Evolutionary conservation across 805 yeast species (phyloP), one percentile per base, ranked within the genome.

Genomic region (Myxozyma vanderwaltii): DNA sequence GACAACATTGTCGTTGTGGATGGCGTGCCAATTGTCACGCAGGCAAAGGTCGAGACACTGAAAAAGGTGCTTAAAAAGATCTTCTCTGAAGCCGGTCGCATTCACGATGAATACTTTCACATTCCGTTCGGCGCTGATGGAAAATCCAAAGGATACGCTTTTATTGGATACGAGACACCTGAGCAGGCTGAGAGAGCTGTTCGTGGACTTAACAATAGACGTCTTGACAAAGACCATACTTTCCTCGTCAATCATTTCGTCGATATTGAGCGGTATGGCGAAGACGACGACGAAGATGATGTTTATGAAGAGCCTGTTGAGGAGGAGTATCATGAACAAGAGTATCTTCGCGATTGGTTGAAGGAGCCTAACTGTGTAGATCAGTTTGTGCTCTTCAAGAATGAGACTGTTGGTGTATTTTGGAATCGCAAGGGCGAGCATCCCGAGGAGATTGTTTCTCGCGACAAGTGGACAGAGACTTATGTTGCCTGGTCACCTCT

Each of bases 1-100:
- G 96, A 89, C 70, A 82, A 82, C 69, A 91, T 83, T 71, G 84
- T 92, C 58, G 88, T 92, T 31, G 87, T 90, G 52, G 97, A 91
- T 72, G 99, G 99, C 49, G 91, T 96, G 10, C 99, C 99, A 67
- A 79, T 90, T 63, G 96, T 96, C 26, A 96, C 97, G 59, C 96
- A 86, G 72, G 74, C 89, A 54, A 94, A 94, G 76, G 88, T 85
- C 52, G 88, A 90, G 56, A 84, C 88, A 59, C 81, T 94, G 71
- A 82, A 85, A 67, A 91, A 89, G 74, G 97, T 95, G 46, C 81
- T 94, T 70, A 82, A 81, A 67, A 92, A 91, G 77, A 80, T 90
- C 54, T 86, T 94, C 71, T 77, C 83, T 49, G 81, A 83, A 64
- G 91, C 84, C 47, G 98, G 97, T 53, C 85, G 84, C 64, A 85